These are phyloP conservation scores for Plectosphaerella plurivora DNA, from an alignment of 2,329 filamentous ascomycete species.

Conservation along the genomic window DNA sequence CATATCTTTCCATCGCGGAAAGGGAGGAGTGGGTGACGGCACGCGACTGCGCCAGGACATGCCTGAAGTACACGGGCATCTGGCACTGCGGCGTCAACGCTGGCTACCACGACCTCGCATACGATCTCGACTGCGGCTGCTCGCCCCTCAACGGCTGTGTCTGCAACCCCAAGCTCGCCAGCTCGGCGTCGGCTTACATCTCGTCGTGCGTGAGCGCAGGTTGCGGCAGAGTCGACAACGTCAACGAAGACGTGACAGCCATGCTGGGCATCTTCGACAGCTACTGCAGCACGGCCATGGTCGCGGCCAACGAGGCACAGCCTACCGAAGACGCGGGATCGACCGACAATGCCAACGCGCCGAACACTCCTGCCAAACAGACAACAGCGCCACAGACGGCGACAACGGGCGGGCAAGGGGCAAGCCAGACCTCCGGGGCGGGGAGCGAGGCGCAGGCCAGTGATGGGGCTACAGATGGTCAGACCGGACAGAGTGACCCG, in stretches of 20 bases:
- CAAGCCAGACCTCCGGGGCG: background rate
- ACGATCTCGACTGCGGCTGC: slow-evolving; percentile 16
- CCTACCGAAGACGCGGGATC: background rate
- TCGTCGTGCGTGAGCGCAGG: slow-evolving; percentile 15
- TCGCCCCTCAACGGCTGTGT: slow-evolving; percentile 18
- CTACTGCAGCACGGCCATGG: slow-evolving; percentile 19
- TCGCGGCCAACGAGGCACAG: slow-evolving; percentile 1
- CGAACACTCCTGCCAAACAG: background rate
- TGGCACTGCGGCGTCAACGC: slow-evolving; percentile 12
- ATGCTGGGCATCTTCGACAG: slow-evolving; percentile 16
- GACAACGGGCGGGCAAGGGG: background rate
- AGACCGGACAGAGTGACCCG: background rate
- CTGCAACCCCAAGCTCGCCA: slow-evolving; percentile 15
- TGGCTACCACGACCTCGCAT: slow-evolving; percentile 10
- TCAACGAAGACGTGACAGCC: slow-evolving; percentile 14
- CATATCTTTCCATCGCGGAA: slow-evolving; percentile 6
- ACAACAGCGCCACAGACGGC: slow-evolving; percentile 3
- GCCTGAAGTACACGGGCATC: slow-evolving; percentile 16
- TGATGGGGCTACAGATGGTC: background rate
- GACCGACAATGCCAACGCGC: background rate
- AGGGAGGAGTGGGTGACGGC: slow-evolving; percentile 11
- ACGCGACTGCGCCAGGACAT: slow-evolving; percentile 17
- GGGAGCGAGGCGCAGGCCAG: background rate
- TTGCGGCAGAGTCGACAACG: slow-evolving; percentile 14
- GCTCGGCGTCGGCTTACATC: slow-evolving; percentile 18